Conservation (phyloP, 768 basidiomycete species). For the Amanita thiersii region DNA sequence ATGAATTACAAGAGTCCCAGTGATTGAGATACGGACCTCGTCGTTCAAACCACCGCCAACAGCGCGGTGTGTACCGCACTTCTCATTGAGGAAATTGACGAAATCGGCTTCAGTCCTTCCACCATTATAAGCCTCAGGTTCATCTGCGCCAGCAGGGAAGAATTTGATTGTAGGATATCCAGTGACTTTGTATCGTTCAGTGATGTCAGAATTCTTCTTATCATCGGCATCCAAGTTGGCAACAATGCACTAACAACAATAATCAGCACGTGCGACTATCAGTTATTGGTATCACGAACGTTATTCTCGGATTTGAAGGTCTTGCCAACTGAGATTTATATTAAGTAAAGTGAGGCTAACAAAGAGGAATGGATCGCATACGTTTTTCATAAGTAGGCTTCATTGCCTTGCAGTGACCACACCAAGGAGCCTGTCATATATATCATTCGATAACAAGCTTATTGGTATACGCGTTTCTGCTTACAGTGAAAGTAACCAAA, state of each 20-base stretch:
- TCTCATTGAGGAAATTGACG: constrained; percentile 72
- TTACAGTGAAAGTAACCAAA: constrained; percentile 73
- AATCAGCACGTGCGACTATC: background rate
- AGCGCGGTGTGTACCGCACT: constrained; percentile 80
- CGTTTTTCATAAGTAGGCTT: constrained; percentile 85
- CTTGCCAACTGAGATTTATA: constrained; percentile 47
- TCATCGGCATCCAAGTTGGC: constrained; percentile 91
- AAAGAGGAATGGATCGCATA: constrained; percentile 15
- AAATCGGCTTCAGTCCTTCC: constrained; percentile 71
- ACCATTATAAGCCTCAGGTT: constrained; percentile 59
- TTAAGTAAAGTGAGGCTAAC: background rate
- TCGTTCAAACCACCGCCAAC: constrained; percentile 77
- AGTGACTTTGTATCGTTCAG: constrained; percentile 59
- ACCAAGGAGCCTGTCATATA: constrained; percentile 58
- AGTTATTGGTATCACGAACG: constrained; percentile 30
- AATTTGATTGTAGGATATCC: constrained; percentile 95
- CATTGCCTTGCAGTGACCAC: constrained; percentile 90
- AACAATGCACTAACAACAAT: constrained; percentile 61
- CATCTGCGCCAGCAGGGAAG: constrained; percentile 69
- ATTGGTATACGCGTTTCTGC: constrained; percentile 16
- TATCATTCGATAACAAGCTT: constrained; percentile 2
- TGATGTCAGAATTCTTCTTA: constrained; percentile 64
- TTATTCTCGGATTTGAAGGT: constrained; percentile 73
- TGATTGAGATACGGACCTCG: constrained; percentile 30
- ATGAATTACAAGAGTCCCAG: constrained; percentile 8